phyloP scores from a whole-genome alignment of 2,329 filamentous ascomycete species.

The Colletotrichum cordylinicola region DNA sequence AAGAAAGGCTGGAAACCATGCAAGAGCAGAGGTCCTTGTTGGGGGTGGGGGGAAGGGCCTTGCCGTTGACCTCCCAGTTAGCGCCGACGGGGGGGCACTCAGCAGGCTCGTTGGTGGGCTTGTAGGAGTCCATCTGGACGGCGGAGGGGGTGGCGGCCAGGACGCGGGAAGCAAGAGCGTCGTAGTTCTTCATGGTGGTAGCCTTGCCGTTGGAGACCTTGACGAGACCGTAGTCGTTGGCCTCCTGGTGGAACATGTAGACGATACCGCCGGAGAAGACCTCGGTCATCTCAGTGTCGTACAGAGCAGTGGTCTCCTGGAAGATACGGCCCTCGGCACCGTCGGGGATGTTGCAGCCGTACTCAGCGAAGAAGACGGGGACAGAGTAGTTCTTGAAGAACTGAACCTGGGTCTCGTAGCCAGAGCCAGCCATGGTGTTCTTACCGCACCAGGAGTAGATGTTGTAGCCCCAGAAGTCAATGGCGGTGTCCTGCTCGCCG shows the following conservation, averaged over 20 bases:
- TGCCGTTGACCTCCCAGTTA: slow-evolving; percentile 72
- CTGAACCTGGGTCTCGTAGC: slow-evolving; percentile 80
- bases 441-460: slow-evolving; percentile 99
- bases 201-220: slow-evolving; percentile 61
- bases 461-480: slow-evolving; percentile 99
- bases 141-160: slow-evolving; percentile 69
- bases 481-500: slow-evolving; percentile 67
- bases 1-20: slow-evolving; percentile 79
- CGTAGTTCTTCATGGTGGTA: slow-evolving; percentile 76
- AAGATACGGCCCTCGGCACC: slow-evolving; percentile 75
- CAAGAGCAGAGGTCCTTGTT: slow-evolving; percentile 83
- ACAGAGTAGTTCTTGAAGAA: slow-evolving; percentile 92
- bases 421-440: slow-evolving; percentile 77
- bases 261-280: slow-evolving; percentile 97
- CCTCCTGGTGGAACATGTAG: slow-evolving; percentile 97
- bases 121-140: slow-evolving; percentile 73
- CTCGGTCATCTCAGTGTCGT: slow-evolving; percentile 77
- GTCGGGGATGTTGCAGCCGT: slow-evolving; percentile 82
- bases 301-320: slow-evolving; percentile 84
- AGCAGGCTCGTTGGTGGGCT: slow-evolving; percentile 71
- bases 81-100: slow-evolving; percentile 72
- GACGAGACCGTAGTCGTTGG: slow-evolving; percentile 87
- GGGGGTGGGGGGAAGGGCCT: slow-evolving; percentile 79
- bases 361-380: slow-evolving; percentile 98
- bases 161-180: slow-evolving; percentile 73